Evolutionary conservation across 177 flowering plant species (phyloP), one percentile per base, ranked within the genome.

Genomic region (Tripterygium wilfordii): DNA sequence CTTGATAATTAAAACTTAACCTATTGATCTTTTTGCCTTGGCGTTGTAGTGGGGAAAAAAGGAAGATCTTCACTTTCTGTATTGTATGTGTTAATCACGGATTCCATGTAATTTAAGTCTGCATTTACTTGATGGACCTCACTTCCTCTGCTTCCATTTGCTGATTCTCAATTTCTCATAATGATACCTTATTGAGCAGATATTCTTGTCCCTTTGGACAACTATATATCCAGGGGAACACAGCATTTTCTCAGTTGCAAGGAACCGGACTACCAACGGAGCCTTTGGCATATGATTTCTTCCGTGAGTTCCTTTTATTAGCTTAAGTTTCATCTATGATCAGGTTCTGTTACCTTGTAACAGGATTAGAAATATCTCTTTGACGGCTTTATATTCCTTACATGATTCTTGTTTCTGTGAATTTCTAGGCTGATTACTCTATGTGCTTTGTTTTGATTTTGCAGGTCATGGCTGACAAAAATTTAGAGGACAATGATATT

Each of bases 221-320:
- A 94, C 69, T 94, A 76, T 63, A 81, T 94, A 58, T 89, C 97
- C 27, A 77, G 97, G 60, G 82, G 99, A 51, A 87, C 99, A 43
- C 70, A 63, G 32, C 97, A 87, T 75, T 94, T 82, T 42, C 86
- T 94, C 32, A 30, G 88, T 1, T 89, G 92, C 77, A 86, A 84
- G 69, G 92, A 89, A 40, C 96, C 97, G 37, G 83, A 89, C 63
- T 94, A 94, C 67, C 96, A 87, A 67, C 95, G 83, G 74, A 89
- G 96, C 61, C 90, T 94, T 55, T 94, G 97, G 99, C 79, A 66
- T 56, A 75, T 81, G 79, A 67, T 94, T 60, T 89, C 97, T 30
- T 61, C 79, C 18, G 99, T 94, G 56, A 79, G 96, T 70, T 46
- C 12, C 19, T 48, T 47, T 30, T 8, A 7, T 3, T 18, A 8